Conservation (phyloP, 345 rosid species). For the Rhizophora mangle region DNA sequence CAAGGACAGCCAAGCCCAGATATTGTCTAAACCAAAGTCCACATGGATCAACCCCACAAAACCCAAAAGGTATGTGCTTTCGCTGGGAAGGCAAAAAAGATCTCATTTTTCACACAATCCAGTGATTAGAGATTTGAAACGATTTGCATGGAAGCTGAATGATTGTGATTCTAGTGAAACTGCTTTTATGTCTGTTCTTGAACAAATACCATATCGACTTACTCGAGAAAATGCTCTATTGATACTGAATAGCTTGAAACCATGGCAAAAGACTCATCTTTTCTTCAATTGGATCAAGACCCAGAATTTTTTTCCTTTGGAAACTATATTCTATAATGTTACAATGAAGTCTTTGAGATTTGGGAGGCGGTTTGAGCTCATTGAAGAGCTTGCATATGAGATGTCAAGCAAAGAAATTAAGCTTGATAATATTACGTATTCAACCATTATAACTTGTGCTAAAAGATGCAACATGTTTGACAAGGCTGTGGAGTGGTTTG, state of each 20-base stretch:
- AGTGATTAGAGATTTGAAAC: slow-evolving; percentile 52
- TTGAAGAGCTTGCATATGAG: slow-evolving; percentile 76
- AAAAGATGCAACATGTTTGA: slow-evolving; percentile 64
- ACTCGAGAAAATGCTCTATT: slow-evolving; percentile 62
- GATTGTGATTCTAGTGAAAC: slow-evolving; percentile 45
- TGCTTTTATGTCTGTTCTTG: slow-evolving; percentile 46
- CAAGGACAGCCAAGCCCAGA: slow-evolving; percentile 29
- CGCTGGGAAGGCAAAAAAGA: slow-evolving; percentile 73
- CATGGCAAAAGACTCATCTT: slow-evolving; percentile 63
- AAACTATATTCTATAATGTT: slow-evolving; percentile 76
- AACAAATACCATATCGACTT: slow-evolving; percentile 55
- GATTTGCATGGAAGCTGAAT: slow-evolving; percentile 66
- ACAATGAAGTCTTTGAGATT: slow-evolving; percentile 80
- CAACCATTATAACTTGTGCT: slow-evolving; percentile 88
- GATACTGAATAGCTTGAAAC: slow-evolving; percentile 59
- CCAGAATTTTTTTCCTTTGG: slow-evolving; percentile 70
- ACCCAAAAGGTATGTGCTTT: slow-evolving; percentile 82
- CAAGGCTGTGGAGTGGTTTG: slow-evolving; percentile 91
- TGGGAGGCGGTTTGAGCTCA: slow-evolving; percentile 78
- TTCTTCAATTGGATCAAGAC: slow-evolving; percentile 75
- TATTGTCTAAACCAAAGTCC: slow-evolving; percentile 71
- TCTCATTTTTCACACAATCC: slow-evolving; percentile 63
- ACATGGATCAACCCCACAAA: slow-evolving; percentile 79
- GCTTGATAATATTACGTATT: slow-evolving; percentile 92
- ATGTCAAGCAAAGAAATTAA: slow-evolving; percentile 67